phyloP scores from a whole-genome alignment of 306 rosid species.

The Cucurbita pepo region DNA sequence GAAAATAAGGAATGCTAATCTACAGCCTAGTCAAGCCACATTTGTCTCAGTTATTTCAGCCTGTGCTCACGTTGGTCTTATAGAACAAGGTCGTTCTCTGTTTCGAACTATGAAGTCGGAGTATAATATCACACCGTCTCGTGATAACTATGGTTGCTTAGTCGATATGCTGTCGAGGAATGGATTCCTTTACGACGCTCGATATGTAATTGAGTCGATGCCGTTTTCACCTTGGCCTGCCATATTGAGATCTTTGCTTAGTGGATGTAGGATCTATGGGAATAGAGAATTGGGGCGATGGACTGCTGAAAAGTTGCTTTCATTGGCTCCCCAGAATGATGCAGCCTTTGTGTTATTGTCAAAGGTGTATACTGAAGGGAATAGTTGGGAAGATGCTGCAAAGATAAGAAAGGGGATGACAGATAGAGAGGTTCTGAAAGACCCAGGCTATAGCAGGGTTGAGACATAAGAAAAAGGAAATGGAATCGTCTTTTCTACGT shows the following conservation, averaged over 20 bases:
- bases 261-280: constrained; percentile 42
- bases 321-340: constrained; percentile 22
- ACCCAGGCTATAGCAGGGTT: constrained; percentile 32
- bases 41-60: constrained; percentile 37
- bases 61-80: constrained; percentile 35
- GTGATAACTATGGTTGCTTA: constrained; percentile 30
- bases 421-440: constrained; percentile 20
- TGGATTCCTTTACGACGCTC: constrained; percentile 35
- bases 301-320: constrained; percentile 25
- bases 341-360: constrained; percentile 25
- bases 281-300: constrained; percentile 32
- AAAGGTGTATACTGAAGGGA: constrained; percentile 34
- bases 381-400: constrained; percentile 37
- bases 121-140: constrained; percentile 23
- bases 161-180: constrained; percentile 41
- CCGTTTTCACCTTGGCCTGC: constrained; percentile 51
- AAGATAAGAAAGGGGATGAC: constrained; percentile 19
- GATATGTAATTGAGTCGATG: constrained; percentile 23
- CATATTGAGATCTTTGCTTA: constrained; percentile 38
- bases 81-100: constrained; percentile 22
- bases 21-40: constrained; percentile 38
- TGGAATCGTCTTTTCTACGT: neutral
- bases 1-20: constrained; percentile 22
- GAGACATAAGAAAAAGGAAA: constrained; percentile 10
- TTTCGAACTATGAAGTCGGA: constrained; percentile 19